Conservation (phyloP, 495 filamentous ascomycete species). For the Aspergillus haitiensis region DNA sequence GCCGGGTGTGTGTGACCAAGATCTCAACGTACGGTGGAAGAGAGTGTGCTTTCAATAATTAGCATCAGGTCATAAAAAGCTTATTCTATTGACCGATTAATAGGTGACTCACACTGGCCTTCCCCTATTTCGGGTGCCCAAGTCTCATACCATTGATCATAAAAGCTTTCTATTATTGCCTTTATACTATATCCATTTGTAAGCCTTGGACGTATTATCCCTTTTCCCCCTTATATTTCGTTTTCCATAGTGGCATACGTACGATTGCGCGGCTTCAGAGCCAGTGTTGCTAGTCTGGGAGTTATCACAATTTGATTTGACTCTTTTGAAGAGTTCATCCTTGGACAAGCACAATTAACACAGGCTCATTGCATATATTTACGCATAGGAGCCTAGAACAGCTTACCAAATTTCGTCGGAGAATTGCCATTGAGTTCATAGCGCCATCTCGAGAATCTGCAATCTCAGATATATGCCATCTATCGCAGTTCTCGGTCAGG, state of each 20-base stretch:
- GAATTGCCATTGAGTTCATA: constrained; percentile 65
- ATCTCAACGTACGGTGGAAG: constrained; percentile 75
- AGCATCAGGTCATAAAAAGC: neutral
- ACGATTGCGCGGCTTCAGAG: constrained; percentile 57
- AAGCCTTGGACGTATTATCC: constrained; percentile 1
- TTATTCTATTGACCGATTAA: neutral
- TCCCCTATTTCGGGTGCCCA: constrained; percentile 62
- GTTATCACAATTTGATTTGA: constrained; percentile 64
- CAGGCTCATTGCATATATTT: neutral
- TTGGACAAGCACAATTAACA: constrained; percentile 22
- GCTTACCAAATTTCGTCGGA: constrained; percentile 65
- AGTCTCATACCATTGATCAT: constrained; percentile 59
- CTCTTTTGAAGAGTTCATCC: constrained; percentile 59
- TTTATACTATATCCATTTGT: constrained; percentile 48
- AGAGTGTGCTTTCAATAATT: constrained; percentile 46
- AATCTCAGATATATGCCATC: constrained; percentile 63
- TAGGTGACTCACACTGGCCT: constrained; percentile 45
- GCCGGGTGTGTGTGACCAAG: constrained; percentile 66
- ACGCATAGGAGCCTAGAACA: neutral
- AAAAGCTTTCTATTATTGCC: constrained; percentile 61
- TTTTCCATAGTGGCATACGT: constrained; percentile 23
- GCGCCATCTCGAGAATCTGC: constrained; percentile 68
- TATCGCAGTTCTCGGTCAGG: constrained; percentile 63
- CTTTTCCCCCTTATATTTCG: neutral
- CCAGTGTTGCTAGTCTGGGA: constrained; percentile 51